phyloP scores from a whole-genome alignment of 768 basidiomycete genomes.

The Lentinula raphanica region DNA sequence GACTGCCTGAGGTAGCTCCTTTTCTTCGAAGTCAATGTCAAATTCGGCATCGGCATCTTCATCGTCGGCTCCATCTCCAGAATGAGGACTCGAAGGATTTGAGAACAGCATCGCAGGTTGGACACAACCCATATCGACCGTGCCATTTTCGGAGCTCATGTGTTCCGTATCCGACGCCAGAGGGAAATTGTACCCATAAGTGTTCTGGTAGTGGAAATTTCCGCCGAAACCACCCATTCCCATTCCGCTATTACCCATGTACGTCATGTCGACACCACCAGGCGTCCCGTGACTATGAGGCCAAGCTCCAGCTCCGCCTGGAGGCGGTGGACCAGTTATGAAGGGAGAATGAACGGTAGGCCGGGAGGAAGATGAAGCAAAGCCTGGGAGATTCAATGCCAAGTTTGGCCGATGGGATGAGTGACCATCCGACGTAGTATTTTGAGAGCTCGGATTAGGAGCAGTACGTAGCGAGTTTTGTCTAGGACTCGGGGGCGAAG shows the following conservation, averaged over 20 bases:
- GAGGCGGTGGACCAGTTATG: background rate
- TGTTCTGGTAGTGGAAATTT: constrained; percentile 1
- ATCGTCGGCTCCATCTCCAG: background rate
- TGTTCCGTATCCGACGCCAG: background rate
- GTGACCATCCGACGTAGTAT: background rate
- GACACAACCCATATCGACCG: constrained; percentile 35
- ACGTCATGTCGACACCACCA: constrained; percentile 7
- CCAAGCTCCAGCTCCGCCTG: background rate
- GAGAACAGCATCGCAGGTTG: constrained; percentile 64
- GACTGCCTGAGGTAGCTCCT: background rate
- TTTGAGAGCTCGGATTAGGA: background rate
- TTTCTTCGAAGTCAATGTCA: constrained; percentile 4
- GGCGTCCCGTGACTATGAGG: constrained; percentile 1
- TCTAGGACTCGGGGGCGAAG: background rate
- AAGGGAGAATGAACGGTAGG: constrained; percentile 1
- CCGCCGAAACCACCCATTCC: constrained; percentile 28
- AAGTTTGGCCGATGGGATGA: background rate
- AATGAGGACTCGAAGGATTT: constrained; percentile 32
- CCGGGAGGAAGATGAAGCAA: background rate
- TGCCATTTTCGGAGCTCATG: background rate
- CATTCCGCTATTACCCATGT: constrained; percentile 32
- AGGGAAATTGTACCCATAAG: constrained; percentile 2
- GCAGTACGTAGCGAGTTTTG: background rate
- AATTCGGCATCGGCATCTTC: constrained; percentile 4
- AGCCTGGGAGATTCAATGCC: constrained; percentile 3